Evolutionary conservation across 2,329 filamentous ascomycete species (phyloP).

Genomic region (Rhynchosporium agropyri): DNA sequence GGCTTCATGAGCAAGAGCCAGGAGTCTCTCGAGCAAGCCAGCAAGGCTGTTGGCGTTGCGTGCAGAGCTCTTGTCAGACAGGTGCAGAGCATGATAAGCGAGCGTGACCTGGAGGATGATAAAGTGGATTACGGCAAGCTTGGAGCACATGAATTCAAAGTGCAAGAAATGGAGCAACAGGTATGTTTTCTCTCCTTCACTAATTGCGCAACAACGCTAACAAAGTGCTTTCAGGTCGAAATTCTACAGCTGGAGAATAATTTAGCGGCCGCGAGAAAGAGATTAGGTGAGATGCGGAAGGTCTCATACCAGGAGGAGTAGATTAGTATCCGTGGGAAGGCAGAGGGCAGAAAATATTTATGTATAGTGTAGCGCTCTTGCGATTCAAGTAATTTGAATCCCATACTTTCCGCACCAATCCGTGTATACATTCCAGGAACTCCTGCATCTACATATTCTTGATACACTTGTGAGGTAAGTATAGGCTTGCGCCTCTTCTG

Average conservation of each 20-base stretch:
- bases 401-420: neutral
- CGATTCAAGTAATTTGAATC: neutral
- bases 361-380: neutral
- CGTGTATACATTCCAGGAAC: neutral
- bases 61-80: constrained; percentile 88
- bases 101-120: constrained; percentile 80
- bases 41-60: constrained; percentile 87
- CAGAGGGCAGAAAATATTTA: neutral
- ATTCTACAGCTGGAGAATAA: constrained; percentile 94
- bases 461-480: neutral
- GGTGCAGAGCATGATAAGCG: constrained; percentile 91
- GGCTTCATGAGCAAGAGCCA: constrained; percentile 98
- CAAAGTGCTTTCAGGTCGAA: constrained; percentile 68
- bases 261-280: constrained; percentile 74
- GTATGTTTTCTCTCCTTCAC: constrained; percentile 52
- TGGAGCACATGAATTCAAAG: constrained; percentile 95
- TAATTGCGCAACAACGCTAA: constrained; percentile 21
- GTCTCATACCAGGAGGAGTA: constrained; percentile 43
- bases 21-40: constrained; percentile 85
- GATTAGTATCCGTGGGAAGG: neutral
- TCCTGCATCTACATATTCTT: neutral
- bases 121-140: constrained; percentile 85
- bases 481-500: neutral
- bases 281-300: constrained; percentile 88
- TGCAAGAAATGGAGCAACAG: constrained; percentile 99